Evolutionary conservation across 2,329 filamentous ascomycete genomes (phyloP).

Genomic region (Cryphonectria parasitica): DNA sequence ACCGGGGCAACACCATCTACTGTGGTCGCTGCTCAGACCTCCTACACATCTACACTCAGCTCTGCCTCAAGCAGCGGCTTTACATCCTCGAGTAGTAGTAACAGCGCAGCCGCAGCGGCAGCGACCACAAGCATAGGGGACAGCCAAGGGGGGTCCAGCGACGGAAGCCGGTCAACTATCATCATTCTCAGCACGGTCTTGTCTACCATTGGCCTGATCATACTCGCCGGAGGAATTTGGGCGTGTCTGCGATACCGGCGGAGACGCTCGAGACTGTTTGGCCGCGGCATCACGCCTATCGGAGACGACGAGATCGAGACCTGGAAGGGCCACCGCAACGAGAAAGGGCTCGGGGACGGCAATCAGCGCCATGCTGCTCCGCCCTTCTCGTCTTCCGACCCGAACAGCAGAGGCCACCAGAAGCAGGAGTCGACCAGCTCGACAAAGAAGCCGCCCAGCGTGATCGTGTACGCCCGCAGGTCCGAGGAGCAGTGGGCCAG

Average conservation of each 20-base stretch:
- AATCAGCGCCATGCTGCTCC: constrained; percentile 67
- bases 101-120: not conserved
- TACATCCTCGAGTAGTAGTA: not conserved
- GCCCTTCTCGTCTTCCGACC: constrained; percentile 41
- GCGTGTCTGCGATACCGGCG: constrained; percentile 46
- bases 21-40: not conserved
- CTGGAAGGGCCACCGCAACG: constrained; percentile 54
- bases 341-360: constrained; percentile 56
- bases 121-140: constrained; percentile 4
- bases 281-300: constrained; percentile 63
- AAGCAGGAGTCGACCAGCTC: constrained; percentile 43
- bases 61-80: constrained; percentile 1
- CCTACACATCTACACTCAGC: constrained; percentile 5
- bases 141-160: not conserved
- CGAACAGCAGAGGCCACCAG: constrained; percentile 39
- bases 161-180: constrained; percentile 46
- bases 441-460: constrained; percentile 52
- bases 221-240: constrained; percentile 43
- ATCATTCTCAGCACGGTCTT: constrained; percentile 56
- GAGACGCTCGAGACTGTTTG: constrained; percentile 47
- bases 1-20: not conserved
- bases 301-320: constrained; percentile 68
- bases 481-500: constrained; percentile 39
- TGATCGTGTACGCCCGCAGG: constrained; percentile 56
- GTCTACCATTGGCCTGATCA: constrained; percentile 49